A percentile compares a stretch with the other conserved stretches of the same genome.
Evolutionary conservation across 495 filamentous ascomycete species (phyloP).

Genomic region (Viridothelium virens): DNA sequence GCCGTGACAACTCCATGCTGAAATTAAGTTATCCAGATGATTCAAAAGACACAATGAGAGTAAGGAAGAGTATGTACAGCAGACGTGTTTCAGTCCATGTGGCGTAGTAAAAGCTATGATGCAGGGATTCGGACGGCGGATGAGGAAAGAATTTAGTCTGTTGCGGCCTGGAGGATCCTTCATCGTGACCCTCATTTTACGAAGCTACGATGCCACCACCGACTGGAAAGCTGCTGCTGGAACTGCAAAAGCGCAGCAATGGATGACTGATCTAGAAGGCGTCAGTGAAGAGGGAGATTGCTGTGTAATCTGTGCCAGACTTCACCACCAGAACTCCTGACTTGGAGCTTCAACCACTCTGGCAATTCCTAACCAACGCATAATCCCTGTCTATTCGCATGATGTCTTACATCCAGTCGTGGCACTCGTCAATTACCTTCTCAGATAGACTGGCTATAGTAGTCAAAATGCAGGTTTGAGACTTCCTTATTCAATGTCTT

Average conservation of each 20-base stretch:
- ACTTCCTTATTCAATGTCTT: neutral
- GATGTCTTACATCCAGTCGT: slow-evolving; percentile 15
- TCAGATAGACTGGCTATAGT: slow-evolving; percentile 45
- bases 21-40: neutral
- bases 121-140: neutral
- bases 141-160: slow-evolving; percentile 7
- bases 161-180: neutral
- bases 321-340: neutral
- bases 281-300: neutral
- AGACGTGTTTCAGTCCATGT: slow-evolving; percentile 6
- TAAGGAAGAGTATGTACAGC: neutral
- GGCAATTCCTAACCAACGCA: neutral
- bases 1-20: slow-evolving; percentile 71
- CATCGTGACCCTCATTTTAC: neutral
- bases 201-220: too few relatives aligned
- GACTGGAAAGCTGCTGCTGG: neutral
- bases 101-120: neutral
- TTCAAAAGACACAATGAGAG: neutral
- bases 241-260: neutral
- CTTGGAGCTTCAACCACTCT: neutral
- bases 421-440: slow-evolving; percentile 43
- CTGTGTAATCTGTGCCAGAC: neutral
- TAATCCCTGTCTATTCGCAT: slow-evolving; percentile 8
- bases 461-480: slow-evolving; percentile 37
- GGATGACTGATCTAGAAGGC: neutral